Percentiles rank a stretch among this genome's conserved stretches.
These are phyloP conservation scores for Aspergillus sp. DNA, from an alignment of 2,329 filamentous ascomycete species.

Conservation along the genomic window DNA sequence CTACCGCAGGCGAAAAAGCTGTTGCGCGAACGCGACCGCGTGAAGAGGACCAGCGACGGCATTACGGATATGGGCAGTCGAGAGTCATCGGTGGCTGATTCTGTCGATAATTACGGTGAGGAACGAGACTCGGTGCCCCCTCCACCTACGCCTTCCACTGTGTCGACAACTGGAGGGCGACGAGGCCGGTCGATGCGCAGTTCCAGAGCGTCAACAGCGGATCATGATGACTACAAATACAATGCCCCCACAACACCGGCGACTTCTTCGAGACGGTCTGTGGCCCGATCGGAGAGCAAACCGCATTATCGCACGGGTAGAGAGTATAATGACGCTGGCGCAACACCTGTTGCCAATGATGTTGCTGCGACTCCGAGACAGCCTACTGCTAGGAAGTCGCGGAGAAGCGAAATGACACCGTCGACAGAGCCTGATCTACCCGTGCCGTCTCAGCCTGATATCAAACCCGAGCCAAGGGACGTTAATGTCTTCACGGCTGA, in stretches of 20 bases:
- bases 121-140: conserved; percentile 37
- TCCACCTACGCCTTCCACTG: conserved; percentile 42
- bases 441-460: conserved; percentile 24
- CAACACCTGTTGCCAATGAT: conserved; percentile 30
- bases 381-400: conserved; percentile 44
- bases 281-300: conserved; percentile 28
- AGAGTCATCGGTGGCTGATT: conserved; percentile 53
- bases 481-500: conserved; percentile 73
- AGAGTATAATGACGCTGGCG: conserved; percentile 21
- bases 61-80: conserved; percentile 66
- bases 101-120: conserved; percentile 44
- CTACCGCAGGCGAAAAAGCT: conserved; percentile 70
- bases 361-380: conserved; percentile 27
- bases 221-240: conserved; percentile 24
- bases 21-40: conserved; percentile 63
- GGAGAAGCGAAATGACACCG: conserved; percentile 40
- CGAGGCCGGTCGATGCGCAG: conserved; percentile 44
- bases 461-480: conserved; percentile 41
- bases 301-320: conserved; percentile 23
- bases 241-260: conserved; percentile 19
- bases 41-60: conserved; percentile 78
- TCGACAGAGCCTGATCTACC: conserved; percentile 25
- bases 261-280: conserved; percentile 22
- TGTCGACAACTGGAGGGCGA: conserved; percentile 47
- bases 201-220: conserved; percentile 39